phyloP scores from a whole-genome alignment of 2,329 filamentous ascomycete genomes.

The Madurella mycetomatis region DNA sequence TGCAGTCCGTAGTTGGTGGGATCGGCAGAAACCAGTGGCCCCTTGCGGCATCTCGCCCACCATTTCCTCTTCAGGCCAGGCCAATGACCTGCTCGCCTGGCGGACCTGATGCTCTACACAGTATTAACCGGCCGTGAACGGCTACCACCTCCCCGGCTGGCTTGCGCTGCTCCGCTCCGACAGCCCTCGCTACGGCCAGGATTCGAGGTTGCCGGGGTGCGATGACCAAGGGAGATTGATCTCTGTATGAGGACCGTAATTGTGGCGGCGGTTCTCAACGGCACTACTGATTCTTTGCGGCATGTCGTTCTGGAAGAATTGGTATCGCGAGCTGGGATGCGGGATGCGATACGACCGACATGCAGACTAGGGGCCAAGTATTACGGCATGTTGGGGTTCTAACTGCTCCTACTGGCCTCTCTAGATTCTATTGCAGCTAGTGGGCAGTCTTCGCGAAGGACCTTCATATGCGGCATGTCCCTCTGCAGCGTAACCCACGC shows the following conservation, averaged over 20 bases:
- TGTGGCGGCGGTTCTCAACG: neutral
- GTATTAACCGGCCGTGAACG: neutral
- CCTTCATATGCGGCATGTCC: constrained; percentile 11
- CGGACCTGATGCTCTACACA: neutral
- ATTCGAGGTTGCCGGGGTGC: neutral
- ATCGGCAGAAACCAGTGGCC: neutral
- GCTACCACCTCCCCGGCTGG: neutral
- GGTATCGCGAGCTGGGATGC: neutral
- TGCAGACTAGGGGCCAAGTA: neutral
- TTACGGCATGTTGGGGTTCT: neutral
- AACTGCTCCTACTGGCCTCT: neutral
- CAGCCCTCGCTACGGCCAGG: neutral
- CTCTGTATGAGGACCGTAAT: neutral
- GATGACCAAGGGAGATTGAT: too few species aligned
- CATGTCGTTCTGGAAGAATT: neutral
- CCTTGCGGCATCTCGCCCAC: neutral
- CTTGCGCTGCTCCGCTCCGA: too few species aligned
- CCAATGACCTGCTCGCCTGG: neutral
- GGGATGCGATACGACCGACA: neutral
- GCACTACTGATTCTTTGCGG: neutral
- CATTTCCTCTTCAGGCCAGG: neutral
- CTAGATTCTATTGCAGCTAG: too few species aligned
- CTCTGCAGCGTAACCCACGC: constrained; percentile 12
- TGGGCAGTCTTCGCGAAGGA: neutral
- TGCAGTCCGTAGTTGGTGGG: neutral